Evolutionary conservation across 2,329 filamentous ascomycete species (phyloP), one percentile per base, ranked within the genome.

Genomic region (Fusarium pininemorale): DNA sequence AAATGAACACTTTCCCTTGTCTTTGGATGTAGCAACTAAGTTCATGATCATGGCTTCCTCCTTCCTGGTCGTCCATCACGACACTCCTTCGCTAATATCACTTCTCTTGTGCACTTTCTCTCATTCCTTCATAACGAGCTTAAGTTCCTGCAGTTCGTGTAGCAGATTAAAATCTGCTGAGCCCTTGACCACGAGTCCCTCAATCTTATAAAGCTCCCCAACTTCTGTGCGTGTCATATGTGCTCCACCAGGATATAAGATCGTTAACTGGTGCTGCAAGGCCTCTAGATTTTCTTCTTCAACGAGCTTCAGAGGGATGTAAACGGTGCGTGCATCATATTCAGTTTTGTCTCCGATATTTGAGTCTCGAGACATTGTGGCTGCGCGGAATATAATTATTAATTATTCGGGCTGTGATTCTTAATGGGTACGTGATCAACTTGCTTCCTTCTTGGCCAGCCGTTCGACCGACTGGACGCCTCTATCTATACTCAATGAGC

Each of bases 51-150:
- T 35, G 18, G 8, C 5, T 45, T 18, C 18, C 24, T 50, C 22
- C 10, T 35, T 16, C 15, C 48, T 24, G 16, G 8, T 7, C 15
- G 1, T 24, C 12, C 48, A 24, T 51, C 30, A 35, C 15, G 30
- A 14, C 15, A 18, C 22, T n/a, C 28, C 32, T 0, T 35, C 14
- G 15, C 1, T 35, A 16, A 0, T 1, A 35, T 35, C 32, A 1
- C 32, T 0, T 16, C 32, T 35, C 32, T 35, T 35, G 32, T 1
- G 1, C 7, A 16, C 32, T 35, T 35, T 35, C 32, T 16, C 15
- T 51, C 48, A 51, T 20, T 51, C 48, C 30, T 32, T 3, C 48
- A 35, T 35, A 3, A 35, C 3, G 3, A 51, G 48, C 3, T 51
- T 4, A 20, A 35, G 30, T 10, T 51, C 8, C 30, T 51, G 48